Base-by-base conservation (phyloP, 495 filamentous ascomycete species). In the Friedmanniomyces endolithicus region DNA sequence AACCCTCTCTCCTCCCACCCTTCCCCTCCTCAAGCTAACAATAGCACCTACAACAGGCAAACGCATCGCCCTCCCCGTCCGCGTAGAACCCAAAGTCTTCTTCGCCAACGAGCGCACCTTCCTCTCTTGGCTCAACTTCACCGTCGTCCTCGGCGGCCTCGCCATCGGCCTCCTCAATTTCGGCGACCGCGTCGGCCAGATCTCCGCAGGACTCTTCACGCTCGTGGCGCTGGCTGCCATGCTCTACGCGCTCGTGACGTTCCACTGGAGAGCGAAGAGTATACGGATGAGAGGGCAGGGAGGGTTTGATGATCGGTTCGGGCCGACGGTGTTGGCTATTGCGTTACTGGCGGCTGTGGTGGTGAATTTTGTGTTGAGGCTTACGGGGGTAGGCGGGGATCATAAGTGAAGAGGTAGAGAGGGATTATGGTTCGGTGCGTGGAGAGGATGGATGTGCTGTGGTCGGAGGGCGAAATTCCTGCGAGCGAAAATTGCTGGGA, bases 81-180 rank as follows among this genome's bases (percentile, higher is more conserved):
- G 92, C 58, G 90, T 99, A 70, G 92, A 99, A 68, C 92, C 92
- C 37, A 99, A 99, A 71, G 92, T 98, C 73, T 99, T 97, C 82
- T 99, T 99, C 77, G 92, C 92, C 69, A 97, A 97, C 75, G 92
- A 99, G 75, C 89, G 92, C 50, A 99, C 92, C 39, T 99, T 97
- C 65, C 82, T 99, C 64, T 92, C 86, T 66, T 99, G 94, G 94
- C 85, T 99, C 62, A 97, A 97, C 76, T 97, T 97, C 78, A 92
- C 87, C 66, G 90, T 97, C 65, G 90, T 99, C 69, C 82, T 99
- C 40, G 92, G 92, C 64, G 90, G 90, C 50, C 81, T 99, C 48
- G 90, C 90, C 24, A 84, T 97, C 53, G 92, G 94, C 50, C 86
- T 99, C 57, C 79, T 99, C 58, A 99, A 99, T 77, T 99, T 99